Evolutionary conservation across 495 filamentous ascomycete genomes (phyloP).

Genomic region (Lophiostoma macrostomum): DNA sequence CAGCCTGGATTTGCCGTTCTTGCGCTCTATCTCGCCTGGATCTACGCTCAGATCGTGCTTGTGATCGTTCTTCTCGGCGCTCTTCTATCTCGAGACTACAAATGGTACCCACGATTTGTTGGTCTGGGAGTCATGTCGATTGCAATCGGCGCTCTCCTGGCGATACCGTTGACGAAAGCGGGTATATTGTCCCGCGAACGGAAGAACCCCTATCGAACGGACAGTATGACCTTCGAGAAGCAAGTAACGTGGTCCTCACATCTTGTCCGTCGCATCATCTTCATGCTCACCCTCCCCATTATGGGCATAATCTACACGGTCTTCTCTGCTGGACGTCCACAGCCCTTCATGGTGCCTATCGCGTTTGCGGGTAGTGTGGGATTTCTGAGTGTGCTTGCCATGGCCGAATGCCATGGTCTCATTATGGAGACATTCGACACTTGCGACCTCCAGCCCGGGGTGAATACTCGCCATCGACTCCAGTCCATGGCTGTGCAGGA

Average conservation of each 20-base stretch:
- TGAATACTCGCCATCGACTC: slow-evolving; percentile 54
- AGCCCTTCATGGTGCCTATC: slow-evolving; percentile 60
- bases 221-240: slow-evolving; percentile 59
- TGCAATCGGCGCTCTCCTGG: slow-evolving; percentile 62
- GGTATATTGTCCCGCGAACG: slow-evolving; percentile 62
- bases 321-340: slow-evolving; percentile 55
- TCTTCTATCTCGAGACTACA: slow-evolving; percentile 62
- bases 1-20: slow-evolving; percentile 71
- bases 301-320: slow-evolving; percentile 63
- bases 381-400: slow-evolving; percentile 66
- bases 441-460: slow-evolving; percentile 64
- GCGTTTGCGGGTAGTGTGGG: slow-evolving; percentile 64
- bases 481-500: slow-evolving; percentile 47
- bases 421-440: slow-evolving; percentile 81
- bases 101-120: slow-evolving; percentile 57
- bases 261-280: slow-evolving; percentile 62
- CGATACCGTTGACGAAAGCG: slow-evolving; percentile 69
- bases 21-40: slow-evolving; percentile 70
- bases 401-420: slow-evolving; percentile 71
- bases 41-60: slow-evolving; percentile 68
- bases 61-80: slow-evolving; percentile 67
- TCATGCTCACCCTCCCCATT: slow-evolving; percentile 61
- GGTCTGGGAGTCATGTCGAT: slow-evolving; percentile 61
- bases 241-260: slow-evolving; percentile 64
- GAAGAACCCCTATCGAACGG: slow-evolving; percentile 51